Percentiles rank a stretch among this genome's conserved stretches.
Evolutionary conservation across 495 filamentous ascomycete species (phyloP).

Genomic region (Cryomyces minteri): DNA sequence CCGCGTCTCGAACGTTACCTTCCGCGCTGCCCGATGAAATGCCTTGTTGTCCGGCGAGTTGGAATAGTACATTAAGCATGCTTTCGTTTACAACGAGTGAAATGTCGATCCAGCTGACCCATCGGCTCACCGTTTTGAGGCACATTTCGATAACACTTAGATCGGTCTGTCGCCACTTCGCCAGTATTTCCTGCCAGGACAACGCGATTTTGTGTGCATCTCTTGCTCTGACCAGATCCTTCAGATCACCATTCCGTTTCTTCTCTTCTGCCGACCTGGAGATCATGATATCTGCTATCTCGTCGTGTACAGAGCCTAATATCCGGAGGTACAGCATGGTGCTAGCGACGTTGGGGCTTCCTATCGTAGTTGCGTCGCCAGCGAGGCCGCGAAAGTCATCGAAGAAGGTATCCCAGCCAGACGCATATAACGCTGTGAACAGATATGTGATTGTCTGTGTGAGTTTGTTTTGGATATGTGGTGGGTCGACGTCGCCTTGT

Average conservation of each 20-base stretch:
- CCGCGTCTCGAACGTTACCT: slow-evolving; percentile 65
- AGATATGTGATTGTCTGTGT: slow-evolving; percentile 87
- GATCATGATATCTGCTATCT: slow-evolving; percentile 87
- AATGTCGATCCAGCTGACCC: slow-evolving; percentile 98
- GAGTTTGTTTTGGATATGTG: slow-evolving; percentile 86
- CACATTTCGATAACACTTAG: slow-evolving; percentile 66
- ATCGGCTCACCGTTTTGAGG: slow-evolving; percentile 73
- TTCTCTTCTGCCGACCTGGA: slow-evolving; percentile 53
- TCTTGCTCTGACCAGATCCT: slow-evolving; percentile 67
- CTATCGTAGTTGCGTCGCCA: slow-evolving; percentile 25
- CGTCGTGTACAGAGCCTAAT: slow-evolving; percentile 78
- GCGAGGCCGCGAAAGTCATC: slow-evolving; percentile 63
- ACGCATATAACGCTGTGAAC: slow-evolving; percentile 67
- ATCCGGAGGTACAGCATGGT: slow-evolving; percentile 79
- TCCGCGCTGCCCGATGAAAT: slow-evolving; percentile 32
- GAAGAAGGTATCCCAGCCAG: slow-evolving; percentile 72
- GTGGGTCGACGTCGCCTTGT: slow-evolving; percentile 38
- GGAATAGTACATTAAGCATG: slow-evolving; percentile 67
- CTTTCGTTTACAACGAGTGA: slow-evolving; percentile 74
- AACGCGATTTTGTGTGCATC: slow-evolving; percentile 71
- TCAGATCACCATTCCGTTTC: slow-evolving; percentile 64
- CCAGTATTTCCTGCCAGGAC: slow-evolving; percentile 84
- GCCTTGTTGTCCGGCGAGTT: slow-evolving; percentile 39
- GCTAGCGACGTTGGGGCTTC: slow-evolving; percentile 39
- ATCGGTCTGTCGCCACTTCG: slow-evolving; percentile 56